Percentiles rank a stretch among this genome's conserved stretches.
Conservation (phyloP, 805 yeast species). For the Wickerhamomyces subpelliculosus region DNA sequence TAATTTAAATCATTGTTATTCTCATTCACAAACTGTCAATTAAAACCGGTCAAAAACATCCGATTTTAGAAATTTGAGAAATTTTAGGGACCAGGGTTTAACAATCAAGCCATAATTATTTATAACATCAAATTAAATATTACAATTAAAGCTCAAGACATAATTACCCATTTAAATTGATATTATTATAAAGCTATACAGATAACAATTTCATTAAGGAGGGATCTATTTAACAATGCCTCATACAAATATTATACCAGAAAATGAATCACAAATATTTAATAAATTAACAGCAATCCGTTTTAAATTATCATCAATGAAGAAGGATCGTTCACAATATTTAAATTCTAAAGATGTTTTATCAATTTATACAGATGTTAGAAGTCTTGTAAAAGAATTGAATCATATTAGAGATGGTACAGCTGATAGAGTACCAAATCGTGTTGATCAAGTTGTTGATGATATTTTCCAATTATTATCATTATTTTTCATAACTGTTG, state of each 20-base stretch:
- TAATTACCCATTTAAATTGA: too few species aligned
- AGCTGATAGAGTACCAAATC: constrained; percentile 25
- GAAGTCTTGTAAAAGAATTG: constrained; percentile 46
- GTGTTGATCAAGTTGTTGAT: constrained; percentile 71
- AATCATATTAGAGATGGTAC: constrained; percentile 37
- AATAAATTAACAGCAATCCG: constrained; percentile 36
- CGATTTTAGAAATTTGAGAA: background rate
- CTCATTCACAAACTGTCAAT: too few species aligned
- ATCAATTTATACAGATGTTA: constrained; percentile 49
- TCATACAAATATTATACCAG: constrained; percentile 28
- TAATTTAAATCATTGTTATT: too few species aligned
- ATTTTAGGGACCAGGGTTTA: background rate
- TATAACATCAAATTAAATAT: too few species aligned
- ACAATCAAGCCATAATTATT: too few species aligned
- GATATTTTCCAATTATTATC: constrained; percentile 87
- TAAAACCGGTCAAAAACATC: background rate
- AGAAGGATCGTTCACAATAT: constrained; percentile 58
- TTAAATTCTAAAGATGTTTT: constrained; percentile 65
- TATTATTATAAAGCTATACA: background rate
- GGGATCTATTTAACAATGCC: constrained; percentile 12
- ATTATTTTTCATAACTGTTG: constrained; percentile 85
- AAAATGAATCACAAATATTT: constrained; percentile 30
- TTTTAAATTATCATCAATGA: constrained; percentile 36
- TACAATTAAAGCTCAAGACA: too few species aligned
- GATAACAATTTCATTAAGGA: background rate